These are phyloP conservation scores for Talaromyces funiculosus DNA, from an alignment of 2,329 filamentous ascomycete species.

Conservation along the genomic window DNA sequence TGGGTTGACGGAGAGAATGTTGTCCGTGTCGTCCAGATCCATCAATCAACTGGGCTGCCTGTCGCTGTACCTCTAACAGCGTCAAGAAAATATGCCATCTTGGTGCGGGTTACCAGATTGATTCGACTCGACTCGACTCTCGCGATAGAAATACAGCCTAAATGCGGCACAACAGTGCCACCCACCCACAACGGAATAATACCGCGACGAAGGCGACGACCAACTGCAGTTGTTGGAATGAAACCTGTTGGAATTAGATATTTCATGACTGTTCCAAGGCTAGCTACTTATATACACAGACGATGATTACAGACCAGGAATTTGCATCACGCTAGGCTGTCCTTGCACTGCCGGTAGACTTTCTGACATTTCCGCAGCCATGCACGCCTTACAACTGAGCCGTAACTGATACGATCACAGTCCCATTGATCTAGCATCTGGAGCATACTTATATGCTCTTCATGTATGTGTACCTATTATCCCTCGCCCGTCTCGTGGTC, in stretches of 20 bases:
- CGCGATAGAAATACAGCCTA: background rate
- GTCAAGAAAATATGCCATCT: background rate
- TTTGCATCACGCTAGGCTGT: background rate
- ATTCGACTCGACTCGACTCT: background rate
- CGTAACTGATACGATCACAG: background rate
- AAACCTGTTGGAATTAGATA: background rate
- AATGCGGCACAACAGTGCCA: no score
- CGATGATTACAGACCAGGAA: background rate
- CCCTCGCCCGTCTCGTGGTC: slow-evolving; percentile 14
- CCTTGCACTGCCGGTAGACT: background rate
- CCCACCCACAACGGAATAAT: background rate
- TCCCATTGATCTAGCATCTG: no score
- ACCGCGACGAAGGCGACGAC: background rate
- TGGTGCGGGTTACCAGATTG: no score
- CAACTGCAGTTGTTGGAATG: background rate
- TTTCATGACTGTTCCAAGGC: background rate
- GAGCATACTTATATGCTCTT: background rate
- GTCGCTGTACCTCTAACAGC: background rate
- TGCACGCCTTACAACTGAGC: background rate
- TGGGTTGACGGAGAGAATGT: background rate
- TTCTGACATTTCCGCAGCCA: background rate
- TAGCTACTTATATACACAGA: background rate
- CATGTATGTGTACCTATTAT: background rate
- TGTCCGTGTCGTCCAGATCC: no score
- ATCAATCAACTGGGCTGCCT: background rate